Conservation (phyloP, 2,329 filamentous ascomycete genomes). For the Penicillium capsulatum region DNA sequence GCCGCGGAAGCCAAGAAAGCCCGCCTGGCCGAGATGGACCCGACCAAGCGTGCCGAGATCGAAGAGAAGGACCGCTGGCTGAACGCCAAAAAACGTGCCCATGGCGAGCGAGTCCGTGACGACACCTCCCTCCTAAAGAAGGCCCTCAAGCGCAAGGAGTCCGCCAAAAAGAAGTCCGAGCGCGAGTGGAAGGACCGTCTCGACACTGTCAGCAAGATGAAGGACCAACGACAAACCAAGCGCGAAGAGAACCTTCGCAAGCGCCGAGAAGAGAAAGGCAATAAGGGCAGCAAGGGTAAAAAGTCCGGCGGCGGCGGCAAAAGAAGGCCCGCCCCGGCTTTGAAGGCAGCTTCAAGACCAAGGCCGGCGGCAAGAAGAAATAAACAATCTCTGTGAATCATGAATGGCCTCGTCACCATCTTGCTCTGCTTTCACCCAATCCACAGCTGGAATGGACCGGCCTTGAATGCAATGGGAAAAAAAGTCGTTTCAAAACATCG, state of each 20-base stretch:
- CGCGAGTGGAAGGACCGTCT: constrained; percentile 76
- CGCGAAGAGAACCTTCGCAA: constrained; percentile 72
- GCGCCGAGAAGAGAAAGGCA: constrained; percentile 69
- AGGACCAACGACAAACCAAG: constrained; percentile 77
- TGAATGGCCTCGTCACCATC: too few relatives aligned
- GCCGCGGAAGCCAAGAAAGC: constrained; percentile 82
- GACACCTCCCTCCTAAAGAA: constrained; percentile 87
- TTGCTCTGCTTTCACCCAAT: constrained; percentile 7
- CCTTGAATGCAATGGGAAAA: constrained; percentile 18
- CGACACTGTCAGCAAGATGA: constrained; percentile 68
- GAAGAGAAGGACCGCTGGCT: constrained; percentile 94
- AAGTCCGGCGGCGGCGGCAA: constrained; percentile 34
- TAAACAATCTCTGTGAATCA: too few relatives aligned
- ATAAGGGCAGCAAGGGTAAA: constrained; percentile 45
- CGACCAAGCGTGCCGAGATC: constrained; percentile 76
- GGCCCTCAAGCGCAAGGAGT: constrained; percentile 88
- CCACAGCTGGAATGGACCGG: constrained; percentile 5
- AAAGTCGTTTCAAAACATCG: constrained; percentile 24
- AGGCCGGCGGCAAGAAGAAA: constrained; percentile 44
- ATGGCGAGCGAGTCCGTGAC: constrained; percentile 84
- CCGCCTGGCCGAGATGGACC: constrained; percentile 69
- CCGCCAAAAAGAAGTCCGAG: constrained; percentile 83
- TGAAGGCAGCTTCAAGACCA: constrained; percentile 65
- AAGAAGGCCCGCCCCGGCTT: constrained; percentile 62
- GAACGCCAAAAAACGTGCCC: constrained; percentile 79